Percentiles rank a stretch among this genome's conserved stretches.
Conservation (phyloP, 2,329 filamentous ascomycete genomes). For the Stenocarpella maydis region DNA sequence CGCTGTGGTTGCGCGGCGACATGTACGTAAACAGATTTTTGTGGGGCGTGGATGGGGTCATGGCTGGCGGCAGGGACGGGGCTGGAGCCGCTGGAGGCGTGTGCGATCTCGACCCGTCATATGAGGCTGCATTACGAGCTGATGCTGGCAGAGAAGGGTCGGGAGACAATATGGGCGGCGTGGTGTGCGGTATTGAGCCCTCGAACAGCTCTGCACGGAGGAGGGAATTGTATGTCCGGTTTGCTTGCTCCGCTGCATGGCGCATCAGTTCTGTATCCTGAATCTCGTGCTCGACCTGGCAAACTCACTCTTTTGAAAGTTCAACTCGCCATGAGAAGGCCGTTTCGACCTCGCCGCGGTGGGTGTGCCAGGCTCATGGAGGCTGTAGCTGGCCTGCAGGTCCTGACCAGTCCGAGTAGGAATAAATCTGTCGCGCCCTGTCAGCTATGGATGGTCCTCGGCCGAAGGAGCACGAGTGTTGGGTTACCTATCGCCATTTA, state of each 20-base stretch:
- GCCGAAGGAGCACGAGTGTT: neutral
- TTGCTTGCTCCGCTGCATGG: constrained; percentile 82
- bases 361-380: constrained; percentile 92
- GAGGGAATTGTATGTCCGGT: constrained; percentile 88
- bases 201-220: constrained; percentile 94
- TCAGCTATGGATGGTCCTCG: constrained; percentile 31
- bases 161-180: constrained; percentile 69
- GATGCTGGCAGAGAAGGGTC: constrained; percentile 61
- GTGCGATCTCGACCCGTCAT: constrained; percentile 76
- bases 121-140: constrained; percentile 61
- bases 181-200: constrained; percentile 82
- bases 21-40: constrained; percentile 97
- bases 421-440: constrained; percentile 75
- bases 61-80: constrained; percentile 72
- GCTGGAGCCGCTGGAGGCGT: constrained; percentile 79
- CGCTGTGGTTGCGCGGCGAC: constrained; percentile 74
- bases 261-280: constrained; percentile 37
- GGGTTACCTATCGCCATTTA: constrained; percentile 68
- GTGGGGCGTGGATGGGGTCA: constrained; percentile 94
- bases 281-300: neutral
- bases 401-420: constrained; percentile 94
- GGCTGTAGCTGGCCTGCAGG: constrained; percentile 88
- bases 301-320: constrained; percentile 87
- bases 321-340: constrained; percentile 85
- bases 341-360: constrained; percentile 87